Evolutionary conservation across 139 green algal genomes (phyloP).

Genomic region (Micractinium conductrix): DNA sequence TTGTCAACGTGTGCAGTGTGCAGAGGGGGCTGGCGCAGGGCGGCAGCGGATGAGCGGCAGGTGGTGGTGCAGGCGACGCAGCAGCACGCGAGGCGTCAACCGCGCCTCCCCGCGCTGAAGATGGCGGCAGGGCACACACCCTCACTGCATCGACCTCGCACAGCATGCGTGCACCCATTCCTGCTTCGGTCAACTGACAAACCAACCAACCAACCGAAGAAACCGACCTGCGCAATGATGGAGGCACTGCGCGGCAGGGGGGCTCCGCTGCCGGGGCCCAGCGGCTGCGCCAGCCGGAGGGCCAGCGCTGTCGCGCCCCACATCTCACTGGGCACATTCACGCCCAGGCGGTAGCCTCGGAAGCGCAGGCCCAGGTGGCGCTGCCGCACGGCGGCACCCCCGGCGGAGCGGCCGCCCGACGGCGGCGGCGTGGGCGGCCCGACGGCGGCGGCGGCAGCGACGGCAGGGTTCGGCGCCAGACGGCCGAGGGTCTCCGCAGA

Average conservation of each 20-base stretch:
- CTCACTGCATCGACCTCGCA: too few relatives aligned
- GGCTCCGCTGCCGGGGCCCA: not conserved
- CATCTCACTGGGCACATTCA: conserved; percentile 37
- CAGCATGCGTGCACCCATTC: too few relatives aligned
- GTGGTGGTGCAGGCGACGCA: too few relatives aligned
- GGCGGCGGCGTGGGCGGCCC: not conserved
- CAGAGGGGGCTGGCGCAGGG: not conserved
- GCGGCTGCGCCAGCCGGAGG: conserved; percentile 13
- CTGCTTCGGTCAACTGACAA: too few relatives aligned
- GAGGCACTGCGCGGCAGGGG: conserved; percentile 1
- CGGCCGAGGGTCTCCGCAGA: too few relatives aligned
- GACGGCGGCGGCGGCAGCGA: not conserved
- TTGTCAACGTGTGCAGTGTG: not conserved
- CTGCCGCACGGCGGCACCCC: not conserved
- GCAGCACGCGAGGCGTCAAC: too few relatives aligned
- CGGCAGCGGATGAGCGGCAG: too few relatives aligned
- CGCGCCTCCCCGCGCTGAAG: too few relatives aligned
- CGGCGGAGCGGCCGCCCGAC: not conserved
- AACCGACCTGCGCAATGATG: conserved; percentile 10
- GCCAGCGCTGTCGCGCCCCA: conserved; percentile 38
- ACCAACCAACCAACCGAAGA: too few relatives aligned
- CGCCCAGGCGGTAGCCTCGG: not conserved
- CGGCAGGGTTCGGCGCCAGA: too few relatives aligned
- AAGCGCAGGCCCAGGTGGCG: conserved; percentile 7
- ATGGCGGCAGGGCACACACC: too few relatives aligned